Base-by-base conservation (phyloP, 2,329 filamentous ascomycete genomes). In the Arthrinium phaeospermum region DNA sequence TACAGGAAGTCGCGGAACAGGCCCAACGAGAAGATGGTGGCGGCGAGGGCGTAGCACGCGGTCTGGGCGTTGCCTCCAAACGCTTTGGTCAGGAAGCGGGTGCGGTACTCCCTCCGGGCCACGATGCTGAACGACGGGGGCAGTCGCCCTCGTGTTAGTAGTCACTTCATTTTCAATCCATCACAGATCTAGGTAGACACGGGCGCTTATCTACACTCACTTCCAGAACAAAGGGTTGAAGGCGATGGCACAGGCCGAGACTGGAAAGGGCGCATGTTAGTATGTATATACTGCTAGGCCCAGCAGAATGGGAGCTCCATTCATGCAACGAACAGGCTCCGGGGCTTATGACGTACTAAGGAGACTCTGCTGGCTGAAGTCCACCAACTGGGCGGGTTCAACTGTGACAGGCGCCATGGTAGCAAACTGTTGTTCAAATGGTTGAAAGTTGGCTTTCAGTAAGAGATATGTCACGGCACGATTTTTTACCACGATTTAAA, bases 161-260 rank as follows among this genome's bases (percentile, higher is more conserved):
- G n/a, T 19, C n/a, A 37, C 57, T n/a, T 12, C 57, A 41, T n/a
- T 13, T n/a, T 49, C 22, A 10, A 49, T 16, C 6, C 3, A n/a
- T 64, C 57, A 41, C 34, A 14, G 22, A 24, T 6, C 19, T 14
- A 73, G 27, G 30, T 14, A 73, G 27, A 72, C 22, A 24, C 72
- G 71, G 47, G 47, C 64, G 27, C 34, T 37, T 68, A 47, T 61
- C 30, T 73, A 69, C 74, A 47, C 94, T 87, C 88, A 98, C 95
- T 99, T 99, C 96, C 96, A 99, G 84, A 98, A 98, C n/a, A 96
- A 92, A 30, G 96, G 96, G 84, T 99, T 99, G 85, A 99, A 98
- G 68, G 92, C 89, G 84, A 99, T 97, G 70, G 93, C 90, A 71
- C 87, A 88, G 68, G 92, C 93, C 77, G 94, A 94, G 77, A 96